Conservation (phyloP, 176 grass and related monocot species). For the Chrysopogon serrulatus region DNA sequence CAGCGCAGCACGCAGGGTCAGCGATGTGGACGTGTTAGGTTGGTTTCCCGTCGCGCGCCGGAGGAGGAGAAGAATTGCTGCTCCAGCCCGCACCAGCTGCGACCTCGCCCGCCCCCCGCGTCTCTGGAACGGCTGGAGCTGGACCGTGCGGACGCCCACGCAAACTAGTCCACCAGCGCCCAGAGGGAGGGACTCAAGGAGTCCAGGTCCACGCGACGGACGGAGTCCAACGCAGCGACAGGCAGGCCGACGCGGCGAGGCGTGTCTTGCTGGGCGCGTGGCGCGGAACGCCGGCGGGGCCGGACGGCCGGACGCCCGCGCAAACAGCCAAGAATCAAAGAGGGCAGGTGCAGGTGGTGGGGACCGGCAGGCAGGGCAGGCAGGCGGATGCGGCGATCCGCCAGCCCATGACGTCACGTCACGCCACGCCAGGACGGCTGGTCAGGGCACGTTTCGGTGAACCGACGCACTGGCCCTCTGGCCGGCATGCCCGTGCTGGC, state of each 20-base stretch:
- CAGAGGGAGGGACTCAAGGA: no score
- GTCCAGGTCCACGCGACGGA: not conserved
- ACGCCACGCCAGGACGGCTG: no score
- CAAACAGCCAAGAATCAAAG: not conserved
- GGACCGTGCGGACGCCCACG: not conserved
- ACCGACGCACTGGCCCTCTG: not conserved
- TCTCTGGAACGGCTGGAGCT: not conserved
- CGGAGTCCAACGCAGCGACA: not conserved
- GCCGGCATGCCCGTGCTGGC: no score
- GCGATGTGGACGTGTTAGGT: not conserved
- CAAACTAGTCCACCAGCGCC: not conserved
- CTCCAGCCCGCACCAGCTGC: conserved; percentile 30
- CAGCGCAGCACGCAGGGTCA: not conserved
- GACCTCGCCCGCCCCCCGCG: not conserved
- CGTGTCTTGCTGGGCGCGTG: no score
- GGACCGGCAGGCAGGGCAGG: not conserved
- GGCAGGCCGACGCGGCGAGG: no score
- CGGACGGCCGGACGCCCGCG: no score
- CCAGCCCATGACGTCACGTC: not conserved
- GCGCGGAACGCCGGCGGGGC: not conserved
- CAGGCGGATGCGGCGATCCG: not conserved
- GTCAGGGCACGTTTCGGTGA: not conserved
- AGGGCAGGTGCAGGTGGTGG: not conserved
- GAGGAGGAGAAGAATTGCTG: not conserved
- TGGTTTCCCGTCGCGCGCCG: not conserved